These are phyloP conservation scores for Protoeuglena noctilucae DNA, from an alignment of 139 green algal genomes.

Conservation along the genomic window DNA sequence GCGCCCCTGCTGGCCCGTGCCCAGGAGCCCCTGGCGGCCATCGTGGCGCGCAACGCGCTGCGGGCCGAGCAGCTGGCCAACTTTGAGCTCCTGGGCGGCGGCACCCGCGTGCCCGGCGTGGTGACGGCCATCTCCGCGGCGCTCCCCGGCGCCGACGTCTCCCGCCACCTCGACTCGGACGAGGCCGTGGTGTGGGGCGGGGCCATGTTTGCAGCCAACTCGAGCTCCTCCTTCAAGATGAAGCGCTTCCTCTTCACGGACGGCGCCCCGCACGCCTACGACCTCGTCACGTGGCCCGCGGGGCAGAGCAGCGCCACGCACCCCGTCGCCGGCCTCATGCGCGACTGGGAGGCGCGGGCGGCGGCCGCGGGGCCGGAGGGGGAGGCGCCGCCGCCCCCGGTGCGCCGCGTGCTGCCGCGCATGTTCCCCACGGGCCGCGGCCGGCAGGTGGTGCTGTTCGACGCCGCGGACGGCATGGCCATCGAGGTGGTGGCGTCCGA, in stretches of 20 bases:
- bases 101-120: conserved; percentile 61
- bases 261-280: conserved; percentile 39
- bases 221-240: conserved; percentile 87
- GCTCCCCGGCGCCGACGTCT: conserved; percentile 35
- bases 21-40: conserved; percentile 27
- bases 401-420: too few species aligned
- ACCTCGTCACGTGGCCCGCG: conserved; percentile 24
- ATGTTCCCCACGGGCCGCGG: too few species aligned
- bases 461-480: conserved; percentile 1
- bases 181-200: conserved; percentile 85
- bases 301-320: too few species aligned
- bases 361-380: not conserved
- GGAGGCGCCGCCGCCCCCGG: not conserved
- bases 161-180: conserved; percentile 88
- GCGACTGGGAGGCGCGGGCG: conserved; percentile 6
- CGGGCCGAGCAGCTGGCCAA: conserved; percentile 40
- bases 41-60: conserved; percentile 58
- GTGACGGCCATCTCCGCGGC: conserved; percentile 27
- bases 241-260: conserved; percentile 85
- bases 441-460: conserved; percentile 9
- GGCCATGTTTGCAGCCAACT: conserved; percentile 85
- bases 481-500: conserved; percentile 6
- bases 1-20: conserved; percentile 49
- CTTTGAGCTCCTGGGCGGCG: conserved; percentile 78
- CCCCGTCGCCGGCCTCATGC: conserved; percentile 12